Evolutionary conservation across 306 rosid species (phyloP).

Genomic region (Corylus americana): DNA sequence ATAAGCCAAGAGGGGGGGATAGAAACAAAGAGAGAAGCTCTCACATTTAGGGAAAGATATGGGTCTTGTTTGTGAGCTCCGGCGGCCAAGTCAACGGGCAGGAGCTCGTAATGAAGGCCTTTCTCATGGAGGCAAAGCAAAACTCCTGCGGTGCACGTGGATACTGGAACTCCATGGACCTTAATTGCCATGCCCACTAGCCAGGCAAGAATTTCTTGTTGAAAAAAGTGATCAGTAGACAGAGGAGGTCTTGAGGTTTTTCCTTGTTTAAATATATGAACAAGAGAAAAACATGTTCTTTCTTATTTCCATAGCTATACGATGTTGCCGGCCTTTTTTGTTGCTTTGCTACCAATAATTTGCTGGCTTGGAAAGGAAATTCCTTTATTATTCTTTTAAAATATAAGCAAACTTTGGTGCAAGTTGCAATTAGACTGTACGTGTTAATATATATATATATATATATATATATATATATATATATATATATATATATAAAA

Average conservation of each 20-base stretch:
- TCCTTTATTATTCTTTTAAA: not conserved
- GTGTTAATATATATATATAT: not conserved
- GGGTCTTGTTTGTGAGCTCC: slow-evolving; percentile 19
- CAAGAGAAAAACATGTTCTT: not conserved
- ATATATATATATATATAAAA: no score
- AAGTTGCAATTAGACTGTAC: not conserved
- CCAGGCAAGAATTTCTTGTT: not conserved
- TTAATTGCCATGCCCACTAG: slow-evolving; percentile 4
- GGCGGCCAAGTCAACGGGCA: not conserved
- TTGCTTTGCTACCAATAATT: not conserved
- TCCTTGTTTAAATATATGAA: not conserved
- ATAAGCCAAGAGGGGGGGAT: not conserved
- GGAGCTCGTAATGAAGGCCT: slow-evolving; percentile 22
- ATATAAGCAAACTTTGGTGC: not conserved
- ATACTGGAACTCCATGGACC: slow-evolving; percentile 14
- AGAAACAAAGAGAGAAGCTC: not conserved
- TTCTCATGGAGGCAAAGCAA: slow-evolving; percentile 32
- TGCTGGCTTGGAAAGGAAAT: not conserved
- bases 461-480: not conserved
- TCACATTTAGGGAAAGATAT: slow-evolving; percentile 18
- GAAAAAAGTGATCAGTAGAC: not conserved
- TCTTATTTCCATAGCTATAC: not conserved
- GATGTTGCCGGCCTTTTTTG: not conserved
- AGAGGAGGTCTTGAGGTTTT: not conserved
- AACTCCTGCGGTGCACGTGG: slow-evolving; percentile 29